A percentile compares a stretch with the other conserved stretches of the same genome.
Evolutionary conservation across 1,284 basidiomycete genomes (phyloP).

Genomic region (Cutaneotrichosporon cavernicola): DNA sequence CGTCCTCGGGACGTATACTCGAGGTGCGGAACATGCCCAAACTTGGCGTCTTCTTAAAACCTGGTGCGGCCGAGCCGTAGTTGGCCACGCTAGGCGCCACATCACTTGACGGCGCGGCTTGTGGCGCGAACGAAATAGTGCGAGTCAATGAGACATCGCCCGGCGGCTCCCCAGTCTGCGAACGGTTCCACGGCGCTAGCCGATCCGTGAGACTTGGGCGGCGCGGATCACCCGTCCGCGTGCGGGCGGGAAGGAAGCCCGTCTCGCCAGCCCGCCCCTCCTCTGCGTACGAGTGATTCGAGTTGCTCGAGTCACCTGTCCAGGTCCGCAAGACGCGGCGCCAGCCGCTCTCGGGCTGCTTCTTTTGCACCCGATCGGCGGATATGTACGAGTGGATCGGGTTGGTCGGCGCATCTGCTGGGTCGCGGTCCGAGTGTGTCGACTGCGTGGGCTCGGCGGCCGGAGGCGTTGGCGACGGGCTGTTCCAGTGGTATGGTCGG

Average conservation of each 20-base stretch:
- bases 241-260: slow-evolving; percentile 17
- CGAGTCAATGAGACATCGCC: slow-evolving; percentile 23
- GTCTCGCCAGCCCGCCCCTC: slow-evolving; percentile 19
- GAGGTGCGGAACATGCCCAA: slow-evolving; percentile 46
- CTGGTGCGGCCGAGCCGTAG: slow-evolving; percentile 42
- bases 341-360: slow-evolving; percentile 19
- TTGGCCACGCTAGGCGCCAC: slow-evolving; percentile 43
- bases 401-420: background rate
- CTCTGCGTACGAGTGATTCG: slow-evolving; percentile 12
- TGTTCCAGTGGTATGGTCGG: slow-evolving; percentile 16
- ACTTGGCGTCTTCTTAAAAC: slow-evolving; percentile 43
- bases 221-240: background rate
- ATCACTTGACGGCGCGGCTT: slow-evolving; percentile 36
- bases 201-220: background rate
- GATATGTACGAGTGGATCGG: slow-evolving; percentile 27
- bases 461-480: background rate
- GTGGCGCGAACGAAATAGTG: slow-evolving; percentile 45
- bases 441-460: background rate
- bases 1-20: slow-evolving; percentile 29
- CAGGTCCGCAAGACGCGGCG: slow-evolving; percentile 22
- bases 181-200: background rate
- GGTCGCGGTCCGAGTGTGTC: background rate
- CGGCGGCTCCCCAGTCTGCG: slow-evolving; percentile 9
- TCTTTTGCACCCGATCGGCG: slow-evolving; percentile 11
- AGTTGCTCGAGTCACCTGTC: slow-evolving; percentile 13